Percentiles rank a stretch among this genome's conserved stretches.
These are phyloP conservation scores for Phalaenopsis equestris DNA, from an alignment of 106 monocot species.

Conservation along the genomic window DNA sequence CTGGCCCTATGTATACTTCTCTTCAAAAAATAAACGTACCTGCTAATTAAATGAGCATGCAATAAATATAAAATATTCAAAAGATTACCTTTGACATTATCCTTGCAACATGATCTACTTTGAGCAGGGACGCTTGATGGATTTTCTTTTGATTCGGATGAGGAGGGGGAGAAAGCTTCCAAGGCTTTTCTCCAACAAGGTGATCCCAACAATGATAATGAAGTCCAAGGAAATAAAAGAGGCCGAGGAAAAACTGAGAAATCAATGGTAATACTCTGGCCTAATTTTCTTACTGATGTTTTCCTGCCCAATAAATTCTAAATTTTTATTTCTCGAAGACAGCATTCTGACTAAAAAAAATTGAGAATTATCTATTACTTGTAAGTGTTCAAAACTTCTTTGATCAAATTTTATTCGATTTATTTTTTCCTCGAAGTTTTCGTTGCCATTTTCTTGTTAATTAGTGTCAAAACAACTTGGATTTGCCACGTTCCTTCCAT, in stretches of 20 bases:
- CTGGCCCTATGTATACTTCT: background rate
- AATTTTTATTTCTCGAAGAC: background rate
- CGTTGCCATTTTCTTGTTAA: background rate
- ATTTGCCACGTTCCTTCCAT: background rate
- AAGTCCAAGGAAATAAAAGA: slow-evolving; percentile 31
- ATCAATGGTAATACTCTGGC: slow-evolving; percentile 20
- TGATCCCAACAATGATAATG: slow-evolving; percentile 56
- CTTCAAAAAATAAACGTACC: background rate
- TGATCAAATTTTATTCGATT: background rate
- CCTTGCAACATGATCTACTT: slow-evolving; percentile 2
- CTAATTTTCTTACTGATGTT: background rate
- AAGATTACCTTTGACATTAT: background rate
- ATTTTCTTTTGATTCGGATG: slow-evolving; percentile 87
- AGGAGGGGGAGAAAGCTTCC: slow-evolving; percentile 42
- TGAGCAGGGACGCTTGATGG: slow-evolving; percentile 74
- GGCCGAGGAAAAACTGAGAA: slow-evolving; percentile 39
- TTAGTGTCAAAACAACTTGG: background rate
- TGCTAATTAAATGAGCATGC: background rate
- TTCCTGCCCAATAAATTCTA: background rate
- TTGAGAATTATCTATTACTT: background rate
- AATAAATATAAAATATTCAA: background rate
- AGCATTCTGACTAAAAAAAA: background rate
- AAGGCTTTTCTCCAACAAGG: slow-evolving; percentile 29
- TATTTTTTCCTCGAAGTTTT: background rate
- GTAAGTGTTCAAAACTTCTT: background rate